These are phyloP conservation scores for Alternaria gaisen DNA, from an alignment of 2,329 filamentous ascomycete species.

Conservation along the genomic window DNA sequence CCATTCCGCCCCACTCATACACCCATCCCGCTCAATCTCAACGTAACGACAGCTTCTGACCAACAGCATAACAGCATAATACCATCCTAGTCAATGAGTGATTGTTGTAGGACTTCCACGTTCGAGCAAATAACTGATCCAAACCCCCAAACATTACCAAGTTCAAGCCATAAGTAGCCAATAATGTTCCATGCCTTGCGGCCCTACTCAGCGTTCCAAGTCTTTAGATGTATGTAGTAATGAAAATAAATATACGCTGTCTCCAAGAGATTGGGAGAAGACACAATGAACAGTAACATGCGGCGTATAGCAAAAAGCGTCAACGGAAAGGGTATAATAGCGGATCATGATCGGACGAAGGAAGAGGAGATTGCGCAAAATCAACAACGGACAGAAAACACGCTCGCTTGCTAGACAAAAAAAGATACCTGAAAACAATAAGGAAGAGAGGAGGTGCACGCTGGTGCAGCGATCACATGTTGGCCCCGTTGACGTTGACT, in stretches of 20 bases:
- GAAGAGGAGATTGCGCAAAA: conserved; percentile 16
- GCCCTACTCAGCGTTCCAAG: conserved; percentile 25
- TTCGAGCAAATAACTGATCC: conserved; percentile 1
- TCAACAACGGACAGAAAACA: conserved; percentile 16
- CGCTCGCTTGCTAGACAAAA: conserved; percentile 29
- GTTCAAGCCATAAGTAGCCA: conserved; percentile 13
- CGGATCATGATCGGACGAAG: conserved; percentile 31
- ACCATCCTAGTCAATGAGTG: conserved; percentile 11
- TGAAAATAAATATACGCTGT: conserved; percentile 16
- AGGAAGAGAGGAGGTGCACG: neutral
- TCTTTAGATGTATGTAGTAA: conserved; percentile 27
- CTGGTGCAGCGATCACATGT: conserved; percentile 29
- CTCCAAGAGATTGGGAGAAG: conserved; percentile 7
- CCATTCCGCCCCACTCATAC: neutral
- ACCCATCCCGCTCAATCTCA: conserved; percentile 1
- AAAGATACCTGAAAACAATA: conserved; percentile 1
- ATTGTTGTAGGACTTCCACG: conserved; percentile 12
- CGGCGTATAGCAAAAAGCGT: conserved; percentile 8
- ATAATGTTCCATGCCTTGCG: conserved; percentile 30
- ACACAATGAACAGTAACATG: conserved; percentile 15
- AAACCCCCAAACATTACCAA: conserved; percentile 17
- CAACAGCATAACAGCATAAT: conserved; percentile 4
- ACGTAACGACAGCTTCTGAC: conserved; percentile 19
- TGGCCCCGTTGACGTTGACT: conserved; percentile 76
- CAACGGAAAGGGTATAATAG: conserved; percentile 43